phyloP scores from a whole-genome alignment of 2,329 filamentous ascomycete genomes.

The Cladosporium sp. region DNA sequence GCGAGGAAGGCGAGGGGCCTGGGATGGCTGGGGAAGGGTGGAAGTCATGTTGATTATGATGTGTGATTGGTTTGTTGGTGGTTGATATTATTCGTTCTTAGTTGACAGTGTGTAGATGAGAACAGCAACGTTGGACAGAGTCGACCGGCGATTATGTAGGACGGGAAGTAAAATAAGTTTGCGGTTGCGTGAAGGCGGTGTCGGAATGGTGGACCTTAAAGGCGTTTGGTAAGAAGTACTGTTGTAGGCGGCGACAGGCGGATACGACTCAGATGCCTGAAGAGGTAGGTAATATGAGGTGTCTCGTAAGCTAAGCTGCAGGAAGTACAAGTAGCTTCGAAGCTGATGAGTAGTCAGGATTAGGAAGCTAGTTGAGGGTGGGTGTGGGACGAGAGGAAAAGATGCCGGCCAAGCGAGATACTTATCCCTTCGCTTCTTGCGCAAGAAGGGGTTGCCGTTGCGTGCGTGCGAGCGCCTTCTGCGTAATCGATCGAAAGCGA shows the following conservation, averaged over 20 bases:
- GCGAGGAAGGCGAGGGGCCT: slow-evolving; percentile 24
- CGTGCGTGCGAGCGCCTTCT: slow-evolving; percentile 1
- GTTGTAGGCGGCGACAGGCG: slow-evolving; percentile 8
- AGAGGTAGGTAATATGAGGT: slow-evolving; percentile 8
- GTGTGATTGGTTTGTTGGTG: not conserved
- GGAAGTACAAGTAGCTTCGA: slow-evolving; percentile 2
- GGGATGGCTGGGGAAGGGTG: slow-evolving; percentile 29
- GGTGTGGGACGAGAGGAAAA: not conserved
- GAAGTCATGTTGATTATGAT: slow-evolving; percentile 27
- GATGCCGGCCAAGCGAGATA: not conserved
- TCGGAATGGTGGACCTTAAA: slow-evolving; percentile 3
- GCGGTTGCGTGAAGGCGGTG: slow-evolving; percentile 11
- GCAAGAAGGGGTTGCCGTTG: slow-evolving; percentile 6
- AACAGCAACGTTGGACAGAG: not conserved
- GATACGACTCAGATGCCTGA: slow-evolving; percentile 8
- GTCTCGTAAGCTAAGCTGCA: slow-evolving; percentile 7
- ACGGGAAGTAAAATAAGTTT: not conserved
- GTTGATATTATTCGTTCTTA: not conserved
- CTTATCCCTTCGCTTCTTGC: slow-evolving; percentile 1
- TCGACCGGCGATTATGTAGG: slow-evolving; percentile 3
- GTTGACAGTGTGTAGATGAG: not conserved
- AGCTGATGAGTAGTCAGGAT: not conserved
- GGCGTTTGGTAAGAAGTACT: slow-evolving; percentile 7
- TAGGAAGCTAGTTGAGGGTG: not conserved
- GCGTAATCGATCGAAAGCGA: slow-evolving; percentile 10